Base-by-base conservation (phyloP, 1,284 basidiomycete species). In the Pseudozyma thailandica region DNA sequence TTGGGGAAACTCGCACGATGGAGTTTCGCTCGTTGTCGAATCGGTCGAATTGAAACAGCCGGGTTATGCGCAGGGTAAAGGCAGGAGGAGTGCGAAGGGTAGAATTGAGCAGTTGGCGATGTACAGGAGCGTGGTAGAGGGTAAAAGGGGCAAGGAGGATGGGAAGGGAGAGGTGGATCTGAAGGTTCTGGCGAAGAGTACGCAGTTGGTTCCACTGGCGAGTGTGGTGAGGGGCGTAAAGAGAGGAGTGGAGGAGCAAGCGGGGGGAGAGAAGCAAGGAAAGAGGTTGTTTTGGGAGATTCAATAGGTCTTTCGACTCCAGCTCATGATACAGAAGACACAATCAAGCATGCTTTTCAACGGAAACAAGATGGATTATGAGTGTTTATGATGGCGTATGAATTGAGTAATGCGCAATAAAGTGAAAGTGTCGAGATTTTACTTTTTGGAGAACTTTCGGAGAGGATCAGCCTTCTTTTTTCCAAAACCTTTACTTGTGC, bases 1-100 rank as follows among this genome's bases (percentile, higher is more conserved):
- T 9, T 88, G 87, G 87, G 87, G 87, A 12, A 87, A 87, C 68
- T 85, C 85, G 26, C 87, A 88, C 78, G 87, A 87, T 64, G 87
- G 87, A 3, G 84, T 85, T 6, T 86, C 85, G 65, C 81, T 87
- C 23, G 84, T 86, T 6, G 84, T 88, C 9, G 86, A 87, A 63
- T 75, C 74, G 6, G 85, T 87, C 4, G 82, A 85, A 51, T 74
- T 86, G 4, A 70, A 74, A 38, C 72, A 61, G 46, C 68, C 68
- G 10, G 66, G 74, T 21, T 78, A 76, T 56, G 77, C 77, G 18
- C 60, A 75, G 18, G 30, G 52, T 13, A 56, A 61, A 5, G 74
- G 77, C 1, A 68, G 72, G 26, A 61, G 50, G 13, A 43, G 58
- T 15, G 66, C 72, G 25, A 78, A 78, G 51, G 47, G 44, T 12